Conservation (phyloP, 495 filamentous ascomycete genomes). For the Poronia punctata region DNA sequence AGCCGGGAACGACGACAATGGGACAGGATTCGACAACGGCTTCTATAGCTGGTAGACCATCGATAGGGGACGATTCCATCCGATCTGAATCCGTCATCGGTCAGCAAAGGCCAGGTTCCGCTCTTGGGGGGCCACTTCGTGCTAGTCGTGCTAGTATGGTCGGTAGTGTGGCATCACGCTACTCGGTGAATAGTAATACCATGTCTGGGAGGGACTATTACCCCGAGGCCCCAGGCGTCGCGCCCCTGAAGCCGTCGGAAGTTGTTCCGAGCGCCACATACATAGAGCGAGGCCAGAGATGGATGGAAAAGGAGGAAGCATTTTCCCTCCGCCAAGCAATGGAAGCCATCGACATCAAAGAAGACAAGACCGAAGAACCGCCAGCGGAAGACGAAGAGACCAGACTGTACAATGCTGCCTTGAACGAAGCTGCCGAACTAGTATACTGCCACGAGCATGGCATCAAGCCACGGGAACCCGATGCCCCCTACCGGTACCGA, state of each 20-base stretch:
- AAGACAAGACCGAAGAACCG: constrained; percentile 15
- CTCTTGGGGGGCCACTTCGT: constrained; percentile 16
- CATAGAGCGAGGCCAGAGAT: constrained; percentile 70
- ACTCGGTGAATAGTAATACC: constrained; percentile 27
- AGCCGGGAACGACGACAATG: constrained; percentile 22
- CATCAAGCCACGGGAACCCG: constrained; percentile 46
- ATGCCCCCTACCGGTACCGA: constrained; percentile 59
- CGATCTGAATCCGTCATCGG: constrained; percentile 34
- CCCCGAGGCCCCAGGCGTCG: constrained; percentile 24
- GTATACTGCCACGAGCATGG: constrained; percentile 76
- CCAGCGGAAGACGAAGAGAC: constrained; percentile 51
- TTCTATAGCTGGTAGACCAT: constrained; percentile 26
- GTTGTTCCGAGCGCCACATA: constrained; percentile 58
- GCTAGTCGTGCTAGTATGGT: constrained; percentile 28
- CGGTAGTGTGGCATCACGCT: constrained; percentile 35
- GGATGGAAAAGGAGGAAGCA: constrained; percentile 84
- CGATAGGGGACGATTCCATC: constrained; percentile 28
- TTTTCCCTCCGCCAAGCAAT: constrained; percentile 69
- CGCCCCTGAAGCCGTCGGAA: constrained; percentile 41
- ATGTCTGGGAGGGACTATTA: constrained; percentile 37
- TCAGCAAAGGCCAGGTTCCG: constrained; percentile 30
- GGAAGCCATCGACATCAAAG: constrained; percentile 43
- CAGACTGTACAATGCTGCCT: constrained; percentile 64
- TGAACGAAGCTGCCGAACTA: constrained; percentile 79
- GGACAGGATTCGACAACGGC: constrained; percentile 5